Conservation (phyloP, 148 eudicot species). For the Nyssa sinensis region DNA sequence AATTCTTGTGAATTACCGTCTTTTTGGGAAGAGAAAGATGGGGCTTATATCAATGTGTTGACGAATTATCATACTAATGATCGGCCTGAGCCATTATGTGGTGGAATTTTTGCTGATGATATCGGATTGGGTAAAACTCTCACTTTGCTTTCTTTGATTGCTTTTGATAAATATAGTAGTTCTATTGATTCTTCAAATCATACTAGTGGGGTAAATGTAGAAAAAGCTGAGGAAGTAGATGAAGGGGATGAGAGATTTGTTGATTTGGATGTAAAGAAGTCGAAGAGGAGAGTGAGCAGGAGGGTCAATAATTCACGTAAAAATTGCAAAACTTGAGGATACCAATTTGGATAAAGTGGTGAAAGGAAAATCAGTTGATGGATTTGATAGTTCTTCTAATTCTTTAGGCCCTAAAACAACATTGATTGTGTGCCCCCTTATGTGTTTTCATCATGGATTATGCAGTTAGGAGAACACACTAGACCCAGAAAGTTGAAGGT, state of each 20-base stretch:
- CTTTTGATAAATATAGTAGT: slow-evolving; percentile 46
- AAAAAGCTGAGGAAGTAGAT: slow-evolving; percentile 24
- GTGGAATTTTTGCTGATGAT: slow-evolving; percentile 95
- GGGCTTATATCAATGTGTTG: slow-evolving; percentile 61
- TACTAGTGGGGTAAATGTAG: slow-evolving; percentile 12
- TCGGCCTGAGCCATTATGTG: slow-evolving; percentile 70
- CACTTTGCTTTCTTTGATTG: slow-evolving; percentile 79
- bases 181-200: slow-evolving; percentile 14
- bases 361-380: too few relatives aligned
- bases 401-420: slow-evolving; percentile 40
- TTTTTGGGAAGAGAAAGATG: slow-evolving; percentile 77
- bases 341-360: too few relatives aligned
- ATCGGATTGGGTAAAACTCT: slow-evolving; percentile 97
- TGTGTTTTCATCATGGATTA: slow-evolving; percentile 80
- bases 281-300: slow-evolving; percentile 31
- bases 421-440: slow-evolving; percentile 73
- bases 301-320: slow-evolving; percentile 32
- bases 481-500: slow-evolving; percentile 47
- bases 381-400: slow-evolving; percentile 8
- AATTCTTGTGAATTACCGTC: slow-evolving; percentile 67
- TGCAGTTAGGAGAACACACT: slow-evolving; percentile 72
- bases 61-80: slow-evolving; percentile 54
- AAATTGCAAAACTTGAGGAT: slow-evolving; percentile 43
- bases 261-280: slow-evolving; percentile 22
- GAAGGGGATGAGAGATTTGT: slow-evolving; percentile 16